phyloP scores from a whole-genome alignment of 768 basidiomycete genomes.

The Mycena amicta region DNA sequence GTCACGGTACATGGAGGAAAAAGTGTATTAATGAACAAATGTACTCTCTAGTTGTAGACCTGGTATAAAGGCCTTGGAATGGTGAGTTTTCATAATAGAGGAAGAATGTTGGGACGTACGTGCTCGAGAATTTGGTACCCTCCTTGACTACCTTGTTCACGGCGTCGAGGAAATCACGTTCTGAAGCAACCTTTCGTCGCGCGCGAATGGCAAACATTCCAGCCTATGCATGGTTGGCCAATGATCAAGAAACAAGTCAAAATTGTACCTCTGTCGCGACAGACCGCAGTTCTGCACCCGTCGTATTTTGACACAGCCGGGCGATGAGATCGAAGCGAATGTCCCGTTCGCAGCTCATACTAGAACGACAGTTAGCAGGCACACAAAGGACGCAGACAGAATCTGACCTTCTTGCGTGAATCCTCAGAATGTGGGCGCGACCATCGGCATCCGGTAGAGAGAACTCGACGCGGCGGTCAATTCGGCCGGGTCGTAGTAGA shows the following conservation, averaged over 20 bases:
- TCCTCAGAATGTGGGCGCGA: slow-evolving; percentile 93
- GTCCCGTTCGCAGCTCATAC: slow-evolving; percentile 96
- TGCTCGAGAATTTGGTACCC: slow-evolving; percentile 97
- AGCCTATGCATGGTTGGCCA: slow-evolving; percentile 52
- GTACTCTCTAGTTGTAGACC: slow-evolving; percentile 80
- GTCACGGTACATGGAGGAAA: neutral
- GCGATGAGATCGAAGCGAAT: slow-evolving; percentile 98
- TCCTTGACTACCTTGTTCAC: slow-evolving; percentile 99
- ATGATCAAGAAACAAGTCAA: slow-evolving; percentile 1
- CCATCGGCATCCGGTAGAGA: slow-evolving; percentile 94
- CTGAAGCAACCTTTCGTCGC: slow-evolving; percentile 93
- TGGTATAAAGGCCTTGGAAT: slow-evolving; percentile 77
- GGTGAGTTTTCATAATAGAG: slow-evolving; percentile 13
- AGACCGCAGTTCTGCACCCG: slow-evolving; percentile 95
- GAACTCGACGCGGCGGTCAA: slow-evolving; percentile 98
- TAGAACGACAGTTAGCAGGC: slow-evolving; percentile 34
- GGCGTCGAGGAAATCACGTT: slow-evolving; percentile 95
- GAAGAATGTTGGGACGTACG: slow-evolving; percentile 55
- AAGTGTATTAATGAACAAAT: neutral
- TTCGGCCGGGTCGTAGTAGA: slow-evolving; percentile 89
- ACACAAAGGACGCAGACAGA: neutral
- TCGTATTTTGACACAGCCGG: slow-evolving; percentile 95
- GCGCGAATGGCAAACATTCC: slow-evolving; percentile 99
- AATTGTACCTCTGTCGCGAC: slow-evolving; percentile 89
- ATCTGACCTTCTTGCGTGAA: slow-evolving; percentile 88